phyloP scores from a whole-genome alignment of 345 rosid genomes.

The Abelmoschus esculentus region DNA sequence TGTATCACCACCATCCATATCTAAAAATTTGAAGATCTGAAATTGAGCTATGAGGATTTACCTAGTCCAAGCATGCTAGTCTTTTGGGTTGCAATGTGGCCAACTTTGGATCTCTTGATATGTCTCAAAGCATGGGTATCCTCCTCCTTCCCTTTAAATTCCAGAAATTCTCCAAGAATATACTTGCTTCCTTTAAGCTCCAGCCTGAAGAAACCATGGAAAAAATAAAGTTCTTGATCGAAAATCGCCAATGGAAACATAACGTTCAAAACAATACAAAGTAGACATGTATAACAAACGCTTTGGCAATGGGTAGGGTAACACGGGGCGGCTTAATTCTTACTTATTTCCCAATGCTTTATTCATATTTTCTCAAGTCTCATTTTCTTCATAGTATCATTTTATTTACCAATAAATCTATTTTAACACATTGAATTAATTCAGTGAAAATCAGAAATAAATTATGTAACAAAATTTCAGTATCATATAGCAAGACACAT shows the following conservation, averaged over 20 bases:
- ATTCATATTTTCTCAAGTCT: neutral
- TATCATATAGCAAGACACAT: neutral
- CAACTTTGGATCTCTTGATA: constrained; percentile 78
- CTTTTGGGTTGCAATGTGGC: constrained; percentile 55
- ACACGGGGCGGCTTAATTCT: neutral
- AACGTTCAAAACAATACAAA: neutral
- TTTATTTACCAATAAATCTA: neutral
- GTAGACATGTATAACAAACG: neutral
- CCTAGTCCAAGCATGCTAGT: constrained; percentile 94
- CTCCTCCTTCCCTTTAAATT: constrained; percentile 81
- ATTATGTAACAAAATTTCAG: neutral
- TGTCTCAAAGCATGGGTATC: constrained; percentile 47
- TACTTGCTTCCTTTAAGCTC: constrained; percentile 73
- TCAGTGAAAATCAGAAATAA: constrained; percentile 1
- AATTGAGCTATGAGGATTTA: constrained; percentile 19
- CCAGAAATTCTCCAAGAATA: constrained; percentile 76
- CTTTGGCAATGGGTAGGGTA: neutral
- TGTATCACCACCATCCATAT: neutral
- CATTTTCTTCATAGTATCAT: neutral
- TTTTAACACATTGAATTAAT: constrained; percentile 1
- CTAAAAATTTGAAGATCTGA: neutral
- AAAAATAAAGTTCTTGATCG: neutral
- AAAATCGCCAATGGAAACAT: constrained; percentile 1
- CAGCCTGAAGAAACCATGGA: constrained; percentile 42
- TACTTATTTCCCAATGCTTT: neutral